A percentile compares a stretch with the other conserved stretches of the same genome.
These are phyloP conservation scores for Arxiozyma bovina DNA, from an alignment of 1,139 yeast species.

Conservation along the genomic window DNA sequence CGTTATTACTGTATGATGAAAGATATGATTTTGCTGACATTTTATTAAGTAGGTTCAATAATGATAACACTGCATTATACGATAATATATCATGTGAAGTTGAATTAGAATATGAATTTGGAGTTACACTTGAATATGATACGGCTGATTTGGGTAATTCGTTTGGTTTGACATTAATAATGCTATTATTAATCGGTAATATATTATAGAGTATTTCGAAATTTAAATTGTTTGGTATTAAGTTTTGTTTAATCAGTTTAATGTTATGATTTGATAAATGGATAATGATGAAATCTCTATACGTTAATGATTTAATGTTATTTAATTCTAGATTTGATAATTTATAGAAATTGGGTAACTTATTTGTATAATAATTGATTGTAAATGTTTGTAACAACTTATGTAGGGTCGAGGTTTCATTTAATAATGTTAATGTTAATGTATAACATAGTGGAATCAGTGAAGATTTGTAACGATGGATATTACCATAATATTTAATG, in stretches of 20 bases:
- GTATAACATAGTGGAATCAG: constrained; percentile 53
- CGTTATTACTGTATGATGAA: constrained; percentile 15
- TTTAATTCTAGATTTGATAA: constrained; percentile 18
- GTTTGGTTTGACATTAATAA: constrained; percentile 12
- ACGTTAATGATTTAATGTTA: constrained; percentile 34
- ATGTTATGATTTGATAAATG: constrained; percentile 41
- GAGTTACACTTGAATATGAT: constrained; percentile 1
- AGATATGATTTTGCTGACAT: constrained; percentile 21
- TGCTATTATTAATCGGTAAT: constrained; percentile 38
- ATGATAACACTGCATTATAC: constrained; percentile 48
- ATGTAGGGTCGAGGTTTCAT: constrained; percentile 38
- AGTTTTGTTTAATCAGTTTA: constrained; percentile 31
- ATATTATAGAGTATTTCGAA: constrained; percentile 54
- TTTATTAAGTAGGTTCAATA: constrained; percentile 45
- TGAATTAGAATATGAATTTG: neutral
- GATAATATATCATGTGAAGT: constrained; percentile 36
- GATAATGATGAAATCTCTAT: constrained; percentile 52
- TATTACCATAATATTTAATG: constrained; percentile 41
- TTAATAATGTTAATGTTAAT: constrained; percentile 51
- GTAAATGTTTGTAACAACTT: constrained; percentile 40
- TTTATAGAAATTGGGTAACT: constrained; percentile 43
- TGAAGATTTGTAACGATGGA: constrained; percentile 36
- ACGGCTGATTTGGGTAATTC: neutral
- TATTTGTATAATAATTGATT: constrained; percentile 34
- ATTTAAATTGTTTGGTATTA: constrained; percentile 39